Base-by-base conservation (phyloP, 768 basidiomycete genomes). In the Trametopsis cervina region DNA sequence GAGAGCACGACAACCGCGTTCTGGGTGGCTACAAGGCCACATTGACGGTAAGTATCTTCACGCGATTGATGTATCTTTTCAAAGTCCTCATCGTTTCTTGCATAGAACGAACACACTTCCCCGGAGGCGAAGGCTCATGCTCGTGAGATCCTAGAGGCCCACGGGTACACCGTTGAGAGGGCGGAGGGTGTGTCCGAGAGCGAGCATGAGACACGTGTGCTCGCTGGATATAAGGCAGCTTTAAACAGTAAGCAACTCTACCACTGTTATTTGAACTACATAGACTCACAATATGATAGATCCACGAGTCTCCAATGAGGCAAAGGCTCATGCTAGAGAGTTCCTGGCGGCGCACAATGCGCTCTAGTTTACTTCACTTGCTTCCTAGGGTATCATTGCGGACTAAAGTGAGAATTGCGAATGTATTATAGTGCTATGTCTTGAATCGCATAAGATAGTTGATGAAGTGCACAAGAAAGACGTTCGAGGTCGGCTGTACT, bases 221-320 rank as follows among this genome's bases (percentile, higher is more conserved):
- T 76, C 4, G 78, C 69, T 0, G 78, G 78, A 9, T 78, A 78
- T 60, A 80, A 81, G 52, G 77, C 79, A 23, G 70, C 78, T 1
- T 56, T 80, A 2, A 54, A 62, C 42, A 80, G 78, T 78, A 51
- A 40, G 72, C 57, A 6, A 12, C 17, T 36, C 15, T 33, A 7
- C n/a, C 21, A 9, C 42, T 43, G 42, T 25, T 5, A 9, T 35
- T 12, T 12, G 40, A 20, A 24, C 21, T 9, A 12, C 22, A 25
- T 13, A 43, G 21, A 24, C 42, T n/a, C n/a, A 18, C 9, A 21
- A 17, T 9, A 25, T 7, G 1, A 12, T 29, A 53, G 44, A 20
- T 18, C 13, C 74, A 17, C 66, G 66, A 15, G 75, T 77, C 0
- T 76, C 75, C 1, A 62, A 64, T 12, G 74, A 59, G 20, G 75